A percentile compares a stretch with the other conserved stretches of the same genome.
Conservation (phyloP, 2,329 filamentous ascomycete genomes). For the Incumbomyces lentus region DNA sequence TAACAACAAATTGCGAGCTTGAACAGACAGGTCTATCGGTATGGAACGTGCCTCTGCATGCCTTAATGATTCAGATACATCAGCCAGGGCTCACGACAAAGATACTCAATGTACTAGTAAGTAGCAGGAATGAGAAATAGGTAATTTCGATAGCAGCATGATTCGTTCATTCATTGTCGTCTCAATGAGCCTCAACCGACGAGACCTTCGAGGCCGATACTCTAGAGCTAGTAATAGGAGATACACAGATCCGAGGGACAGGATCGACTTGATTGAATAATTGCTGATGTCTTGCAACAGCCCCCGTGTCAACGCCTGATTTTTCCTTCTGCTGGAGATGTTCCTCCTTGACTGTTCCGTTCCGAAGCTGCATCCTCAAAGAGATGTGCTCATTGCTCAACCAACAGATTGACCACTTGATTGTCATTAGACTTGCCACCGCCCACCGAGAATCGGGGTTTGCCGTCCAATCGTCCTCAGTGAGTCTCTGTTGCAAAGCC, state of each 20-base stretch:
- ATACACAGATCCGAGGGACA: neutral
- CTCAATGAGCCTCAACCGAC: conserved; percentile 6
- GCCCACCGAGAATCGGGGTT: conserved; percentile 27
- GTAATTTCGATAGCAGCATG: too few species aligned
- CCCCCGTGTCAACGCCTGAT: conserved; percentile 27
- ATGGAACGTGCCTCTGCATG: too few species aligned
- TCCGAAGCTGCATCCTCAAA: conserved; percentile 23
- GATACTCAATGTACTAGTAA: too few species aligned
- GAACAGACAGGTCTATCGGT: too few species aligned
- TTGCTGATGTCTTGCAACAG: conserved; percentile 17
- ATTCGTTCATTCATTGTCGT: conserved; percentile 13
- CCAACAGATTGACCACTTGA: conserved; percentile 36
- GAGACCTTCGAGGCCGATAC: conserved; percentile 1
- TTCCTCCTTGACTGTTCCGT: conserved; percentile 10
- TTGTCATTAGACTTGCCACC: conserved; percentile 38
- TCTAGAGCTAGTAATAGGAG: neutral
- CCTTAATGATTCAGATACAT: too few species aligned
- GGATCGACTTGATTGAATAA: conserved; percentile 6
- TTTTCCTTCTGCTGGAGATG: conserved; percentile 12
- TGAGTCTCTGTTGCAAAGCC: conserved; percentile 43
- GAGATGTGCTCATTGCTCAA: conserved; percentile 29
- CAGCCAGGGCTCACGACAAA: too few species aligned
- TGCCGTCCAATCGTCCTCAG: conserved; percentile 29
- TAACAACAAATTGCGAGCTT: too few species aligned
- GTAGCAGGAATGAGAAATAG: too few species aligned